A percentile compares a stretch with the other conserved stretches of the same genome.
Evolutionary conservation across 2,329 filamentous ascomycete species (phyloP).

Genomic region (Pseudogymnoascus sp.): DNA sequence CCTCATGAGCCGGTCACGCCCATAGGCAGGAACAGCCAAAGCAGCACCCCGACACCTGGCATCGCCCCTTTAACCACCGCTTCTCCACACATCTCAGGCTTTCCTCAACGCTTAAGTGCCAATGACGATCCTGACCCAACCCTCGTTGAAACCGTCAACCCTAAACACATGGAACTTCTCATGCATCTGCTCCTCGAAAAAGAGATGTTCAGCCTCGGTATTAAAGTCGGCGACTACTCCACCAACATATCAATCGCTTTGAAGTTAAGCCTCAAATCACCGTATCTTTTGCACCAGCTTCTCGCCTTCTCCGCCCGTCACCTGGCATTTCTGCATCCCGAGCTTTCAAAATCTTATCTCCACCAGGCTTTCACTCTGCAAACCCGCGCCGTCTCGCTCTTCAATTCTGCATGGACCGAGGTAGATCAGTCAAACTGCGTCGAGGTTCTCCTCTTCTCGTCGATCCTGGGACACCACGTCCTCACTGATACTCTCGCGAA

Average conservation of each 20-base stretch:
- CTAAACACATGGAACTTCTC: slow-evolving; percentile 32
- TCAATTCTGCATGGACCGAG: slow-evolving; percentile 22
- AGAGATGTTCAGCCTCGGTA: slow-evolving; percentile 24
- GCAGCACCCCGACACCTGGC: neutral
- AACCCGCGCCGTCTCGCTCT: slow-evolving; percentile 24
- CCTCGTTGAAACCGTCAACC: slow-evolving; percentile 24
- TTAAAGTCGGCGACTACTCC: slow-evolving; percentile 17
- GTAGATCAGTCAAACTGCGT: slow-evolving; percentile 28
- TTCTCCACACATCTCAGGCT: neutral
- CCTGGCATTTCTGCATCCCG: slow-evolving; percentile 26
- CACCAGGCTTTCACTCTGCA: slow-evolving; percentile 28
- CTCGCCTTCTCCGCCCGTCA: slow-evolving; percentile 33
- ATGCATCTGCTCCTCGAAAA: slow-evolving; percentile 24
- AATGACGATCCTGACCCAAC: neutral
- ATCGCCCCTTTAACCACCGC: too few species aligned
- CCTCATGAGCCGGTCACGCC: neutral
- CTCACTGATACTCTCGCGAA: slow-evolving; percentile 29
- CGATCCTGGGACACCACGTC: slow-evolving; percentile 30
- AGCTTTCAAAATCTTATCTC: slow-evolving; percentile 20
- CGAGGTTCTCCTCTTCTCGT: slow-evolving; percentile 30
- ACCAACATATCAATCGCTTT: slow-evolving; percentile 20
- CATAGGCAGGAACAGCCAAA: neutral
- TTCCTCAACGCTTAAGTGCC: neutral
- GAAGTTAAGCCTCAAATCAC: slow-evolving; percentile 21
- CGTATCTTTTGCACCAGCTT: slow-evolving; percentile 33